These are phyloP conservation scores for Alternaria sp. DNA, from an alignment of 2,329 filamentous ascomycete species.

Conservation along the genomic window DNA sequence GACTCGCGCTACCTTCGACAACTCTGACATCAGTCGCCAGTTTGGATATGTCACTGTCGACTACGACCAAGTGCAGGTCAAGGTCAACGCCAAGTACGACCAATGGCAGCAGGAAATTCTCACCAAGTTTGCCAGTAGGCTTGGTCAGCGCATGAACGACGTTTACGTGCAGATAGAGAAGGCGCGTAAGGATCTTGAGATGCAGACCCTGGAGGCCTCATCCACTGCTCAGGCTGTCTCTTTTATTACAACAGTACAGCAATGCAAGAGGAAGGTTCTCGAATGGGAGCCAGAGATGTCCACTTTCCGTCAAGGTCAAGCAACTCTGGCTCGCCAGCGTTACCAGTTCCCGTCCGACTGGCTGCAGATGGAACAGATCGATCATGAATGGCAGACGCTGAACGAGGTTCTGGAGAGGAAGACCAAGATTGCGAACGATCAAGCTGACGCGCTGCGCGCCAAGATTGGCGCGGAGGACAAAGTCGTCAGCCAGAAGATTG, in stretches of 20 bases:
- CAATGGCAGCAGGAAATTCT: slow-evolving; percentile 99
- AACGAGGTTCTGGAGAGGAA: slow-evolving; percentile 92
- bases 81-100: slow-evolving; percentile 98
- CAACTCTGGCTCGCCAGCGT: slow-evolving; percentile 85
- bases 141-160: slow-evolving; percentile 89
- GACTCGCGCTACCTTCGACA: slow-evolving; percentile 94
- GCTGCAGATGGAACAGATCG: slow-evolving; percentile 94
- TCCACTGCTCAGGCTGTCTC: slow-evolving; percentile 97
- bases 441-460: slow-evolving; percentile 90
- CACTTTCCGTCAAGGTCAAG: slow-evolving; percentile 93
- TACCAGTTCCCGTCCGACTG: slow-evolving; percentile 95
- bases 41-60: slow-evolving; percentile 96
- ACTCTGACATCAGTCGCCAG: slow-evolving; percentile 87
- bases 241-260: slow-evolving; percentile 97
- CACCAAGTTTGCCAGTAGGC: slow-evolving; percentile 86
- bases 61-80: slow-evolving; percentile 97
- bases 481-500: slow-evolving; percentile 85
- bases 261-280: slow-evolving; percentile 92
- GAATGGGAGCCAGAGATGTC: slow-evolving; percentile 95
- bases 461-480: slow-evolving; percentile 96
- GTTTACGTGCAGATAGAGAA: slow-evolving; percentile 91
- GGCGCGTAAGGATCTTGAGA: slow-evolving; percentile 86
- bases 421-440: slow-evolving; percentile 93
- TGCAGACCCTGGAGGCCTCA: slow-evolving; percentile 88
- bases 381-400: slow-evolving; percentile 92